Evolutionary conservation across 768 basidiomycete species (phyloP), one percentile per base, ranked within the genome.

Genomic region (Neoboletus subvelutipes): DNA sequence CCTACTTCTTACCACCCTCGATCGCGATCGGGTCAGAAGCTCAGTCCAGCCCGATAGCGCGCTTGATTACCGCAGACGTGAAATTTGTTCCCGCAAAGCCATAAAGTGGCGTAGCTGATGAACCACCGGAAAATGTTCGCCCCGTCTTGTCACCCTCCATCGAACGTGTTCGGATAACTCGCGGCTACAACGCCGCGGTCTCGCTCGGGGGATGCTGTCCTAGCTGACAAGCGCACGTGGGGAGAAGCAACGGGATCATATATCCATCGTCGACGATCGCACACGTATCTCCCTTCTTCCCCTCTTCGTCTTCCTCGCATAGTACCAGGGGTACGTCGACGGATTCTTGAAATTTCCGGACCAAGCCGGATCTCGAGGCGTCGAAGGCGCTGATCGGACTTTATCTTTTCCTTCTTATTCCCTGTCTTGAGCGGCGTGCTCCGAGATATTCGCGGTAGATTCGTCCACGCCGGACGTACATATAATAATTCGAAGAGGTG

Each of bases 371-470:
- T 65, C 63, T 65, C 26, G 54, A 56, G 51, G 58, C 7, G 40
- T 53, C 58, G 62, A 65, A 61, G 63, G 24, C 26, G 55, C 37
- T 64, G 62, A 65, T 63, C 62, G 62, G 63, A 43, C 22, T 52
- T 45, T 18, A 22, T 3, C 28, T 50, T 52, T 41, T 49, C 15
- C 34, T 22, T 45, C 1, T 31, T 20, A 37, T 59, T 50, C 36
- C 45, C 59, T 62, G 52, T 60, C 49, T 60, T 11, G 56, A 50
- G 61, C 3, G 50, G 50, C 11, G 55, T 37, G 50, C 40, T 54
- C 62, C 62, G 61, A 64, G 37, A 60, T 64, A 60, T 45, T 64
- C 57, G 61, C 41, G 62, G 62, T 48, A 60, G 49, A 62, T 64
- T 59, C 13, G 56, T 22, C 10, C 37, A 62, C 39, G 52, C 13